Evolutionary conservation across 768 basidiomycete species (phyloP), one percentile per base, ranked within the genome.

Genomic region (Suillus fuscotomentosus): DNA sequence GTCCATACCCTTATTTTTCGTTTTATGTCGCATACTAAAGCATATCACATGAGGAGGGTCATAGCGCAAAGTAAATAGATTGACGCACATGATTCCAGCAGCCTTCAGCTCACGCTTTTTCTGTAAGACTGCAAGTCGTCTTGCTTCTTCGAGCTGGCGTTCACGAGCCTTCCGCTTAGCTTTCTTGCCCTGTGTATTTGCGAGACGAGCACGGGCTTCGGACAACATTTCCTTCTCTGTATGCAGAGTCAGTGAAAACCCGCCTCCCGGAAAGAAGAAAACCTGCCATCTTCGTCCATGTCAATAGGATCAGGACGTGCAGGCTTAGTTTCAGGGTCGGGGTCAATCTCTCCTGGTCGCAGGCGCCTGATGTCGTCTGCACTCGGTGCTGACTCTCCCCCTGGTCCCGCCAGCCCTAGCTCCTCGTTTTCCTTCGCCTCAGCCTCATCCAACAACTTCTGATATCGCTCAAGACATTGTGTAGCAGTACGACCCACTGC

Each of bases 211-310:
- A 69, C 97, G 90, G 36, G 97, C 97, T 77, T 99, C 97, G 1
- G 97, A 99, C 71, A 99, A 80, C 97, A 99, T 99, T 77, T 99
- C 97, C 88, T 99, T 99, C 78, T 99, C 95, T 95, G 70, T 34
- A 67, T 14, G 55, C 22, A 43, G 66, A 64, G 56, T 67, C 47
- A 70, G 36, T 54, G 36, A 63, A 3, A n/a, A 54, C 27, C 6
- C 41, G 20, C 34, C 17, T 50, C 34, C 34, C 8, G 15, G 27
- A 3, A 41, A 59, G 5, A 24, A 51, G 34, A 60, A 14, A 42
- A 79, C 85, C 64, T 67, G 91, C 94, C 96, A 73, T 99, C 97
- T 79, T 99, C 97, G 74, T 99, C 97, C 97, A 99, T 99, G 79
- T 99, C 97, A 70, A 99, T 98, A 7, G 97, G 97, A 80, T 99